Base-by-base conservation (phyloP, 208 protist species). In the Phytomonas francai region DNA sequence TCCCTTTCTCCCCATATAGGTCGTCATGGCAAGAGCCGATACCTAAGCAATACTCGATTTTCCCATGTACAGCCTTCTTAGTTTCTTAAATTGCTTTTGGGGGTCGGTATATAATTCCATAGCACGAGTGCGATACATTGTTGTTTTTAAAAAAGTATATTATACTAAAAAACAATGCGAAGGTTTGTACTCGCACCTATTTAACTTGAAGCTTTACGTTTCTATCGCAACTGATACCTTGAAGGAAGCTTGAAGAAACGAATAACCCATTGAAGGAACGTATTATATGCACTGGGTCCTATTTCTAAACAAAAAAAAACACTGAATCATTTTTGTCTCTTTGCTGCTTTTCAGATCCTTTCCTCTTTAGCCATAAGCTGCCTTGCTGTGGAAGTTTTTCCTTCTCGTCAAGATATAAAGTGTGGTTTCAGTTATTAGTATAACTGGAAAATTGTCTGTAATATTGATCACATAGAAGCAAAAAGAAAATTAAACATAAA, bases 11-110 rank as follows among this genome's bases (percentile, higher is more conserved):
- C 19, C 25, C 45, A 54, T 54, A 5, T 25, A 54, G 19, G 19
- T 54, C 0, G 45, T 54, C 22, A 54, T 54, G 25, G 45, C 45
- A 54, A 54, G 45, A 54, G 45, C 16, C 19, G 45, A 1, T 54
- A 54, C 11, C 25, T 25, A 54, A 54, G 45, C 16, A 54, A 25
- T 25, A 54, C 19, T 9, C 45, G 11, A 25, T 54, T 54, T 54
- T 54, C 6, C 19, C 8, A 54, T 9, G 2, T 56, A 33, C 34
- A 19, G 29, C 64, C 49, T 63, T 70, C 36, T 67, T 61, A 54
- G 45, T 36, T 59, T 62, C 30, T 62, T 73, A 58, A 51, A 33
- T 11, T 59, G 63, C n/a, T 70, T 57, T 68, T 62, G 39, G 59
- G 5, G 32, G 54, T 60, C 49, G n/a, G 7, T 27, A 31, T 34